Percentiles rank a stretch among this genome's conserved stretches.
These are phyloP conservation scores for Pharnaceum exiguum DNA, from an alignment of 148 eudicot species.

Conservation along the genomic window DNA sequence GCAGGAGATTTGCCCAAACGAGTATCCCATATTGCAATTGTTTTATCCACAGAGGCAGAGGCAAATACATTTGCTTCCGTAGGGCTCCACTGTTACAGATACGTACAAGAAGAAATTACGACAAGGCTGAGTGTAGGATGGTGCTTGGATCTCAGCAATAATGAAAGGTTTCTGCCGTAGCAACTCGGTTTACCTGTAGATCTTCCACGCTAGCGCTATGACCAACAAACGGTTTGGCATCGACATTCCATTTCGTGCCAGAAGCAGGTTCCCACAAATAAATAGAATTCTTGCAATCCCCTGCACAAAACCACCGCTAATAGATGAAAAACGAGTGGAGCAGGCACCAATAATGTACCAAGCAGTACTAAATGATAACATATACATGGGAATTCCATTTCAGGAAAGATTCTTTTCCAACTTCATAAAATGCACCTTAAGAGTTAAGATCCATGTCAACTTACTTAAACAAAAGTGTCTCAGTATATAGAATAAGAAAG, in stretches of 20 bases:
- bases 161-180: no score
- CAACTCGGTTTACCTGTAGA: constrained; percentile 70
- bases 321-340: background rate
- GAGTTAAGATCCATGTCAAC: no score
- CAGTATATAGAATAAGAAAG: no score
- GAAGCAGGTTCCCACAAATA: constrained; percentile 89
- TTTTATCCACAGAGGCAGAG: constrained; percentile 89
- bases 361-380: background rate
- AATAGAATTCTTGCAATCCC: constrained; percentile 78
- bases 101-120: constrained; percentile 8
- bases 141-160: no score
- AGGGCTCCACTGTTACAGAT: constrained; percentile 97
- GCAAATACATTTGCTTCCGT: constrained; percentile 75
- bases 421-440: no score
- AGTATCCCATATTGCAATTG: constrained; percentile 83
- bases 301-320: constrained; percentile 27
- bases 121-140: constrained; percentile 14
- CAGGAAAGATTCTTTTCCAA: no score
- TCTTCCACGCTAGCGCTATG: constrained; percentile 93
- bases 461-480: no score
- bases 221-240: constrained; percentile 70
- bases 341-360: background rate
- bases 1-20: constrained; percentile 67
- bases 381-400: no score
- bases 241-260: constrained; percentile 74